Percentiles rank a stretch among this genome's conserved stretches.
These are phyloP conservation scores for Lagenaria siceraria DNA, from an alignment of 306 rosid species.

Conservation along the genomic window DNA sequence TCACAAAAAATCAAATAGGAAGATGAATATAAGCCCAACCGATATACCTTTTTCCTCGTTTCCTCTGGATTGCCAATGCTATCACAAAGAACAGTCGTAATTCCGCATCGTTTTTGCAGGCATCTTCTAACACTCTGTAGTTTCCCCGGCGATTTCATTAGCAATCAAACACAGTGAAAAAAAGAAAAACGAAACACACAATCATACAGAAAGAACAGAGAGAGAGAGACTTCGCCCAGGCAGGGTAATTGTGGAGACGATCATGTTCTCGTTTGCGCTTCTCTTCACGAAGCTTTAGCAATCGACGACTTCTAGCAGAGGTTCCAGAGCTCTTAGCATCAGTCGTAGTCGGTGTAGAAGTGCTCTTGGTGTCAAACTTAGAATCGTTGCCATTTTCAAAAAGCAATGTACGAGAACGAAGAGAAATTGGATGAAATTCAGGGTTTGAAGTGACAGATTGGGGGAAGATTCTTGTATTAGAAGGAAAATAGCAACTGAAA, in stretches of 20 bases:
- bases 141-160: not conserved
- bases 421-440: not conserved
- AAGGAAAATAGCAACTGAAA: not conserved
- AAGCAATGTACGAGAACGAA: constrained; percentile 1
- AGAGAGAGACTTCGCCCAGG: constrained; percentile 74
- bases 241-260: constrained; percentile 57
- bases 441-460: not conserved
- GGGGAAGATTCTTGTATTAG: not conserved
- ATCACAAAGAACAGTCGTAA: constrained; percentile 81
- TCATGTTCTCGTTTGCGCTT: constrained; percentile 61
- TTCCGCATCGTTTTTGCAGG: constrained; percentile 73
- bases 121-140: constrained; percentile 57
- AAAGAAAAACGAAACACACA: not conserved
- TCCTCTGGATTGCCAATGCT: constrained; percentile 81
- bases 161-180: not conserved
- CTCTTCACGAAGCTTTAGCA: constrained; percentile 68
- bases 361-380: not conserved
- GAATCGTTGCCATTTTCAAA: not conserved
- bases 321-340: constrained; percentile 51
- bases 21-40: not conserved
- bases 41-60: constrained; percentile 57
- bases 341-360: not conserved
- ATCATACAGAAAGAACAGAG: not conserved
- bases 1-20: not conserved
- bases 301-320: constrained; percentile 64